Conservation (phyloP, 495 filamentous ascomycete species). For the Evansstolkia leycettana region DNA sequence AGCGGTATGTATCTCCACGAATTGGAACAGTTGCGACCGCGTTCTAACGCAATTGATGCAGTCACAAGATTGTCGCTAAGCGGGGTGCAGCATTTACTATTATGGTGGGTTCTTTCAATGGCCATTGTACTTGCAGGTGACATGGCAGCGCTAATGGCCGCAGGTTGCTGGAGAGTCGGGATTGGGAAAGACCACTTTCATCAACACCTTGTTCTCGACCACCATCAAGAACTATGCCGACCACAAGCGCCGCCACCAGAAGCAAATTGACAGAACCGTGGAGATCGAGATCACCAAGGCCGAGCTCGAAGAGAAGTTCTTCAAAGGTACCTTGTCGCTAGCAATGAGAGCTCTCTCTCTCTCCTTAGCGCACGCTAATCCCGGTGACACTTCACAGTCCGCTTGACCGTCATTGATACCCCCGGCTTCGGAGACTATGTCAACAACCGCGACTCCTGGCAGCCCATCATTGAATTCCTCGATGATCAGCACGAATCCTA, state of each 20-base stretch:
- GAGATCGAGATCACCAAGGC: slow-evolving; percentile 99
- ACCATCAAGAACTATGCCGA: slow-evolving; percentile 99
- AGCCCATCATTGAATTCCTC: slow-evolving; percentile 98
- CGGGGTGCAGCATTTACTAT: slow-evolving; percentile 97
- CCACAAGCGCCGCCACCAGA: slow-evolving; percentile 94
- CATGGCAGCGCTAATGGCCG: slow-evolving; percentile 16
- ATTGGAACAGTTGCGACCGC: slow-evolving; percentile 3
- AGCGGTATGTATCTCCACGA: slow-evolving; percentile 44
- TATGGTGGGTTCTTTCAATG: slow-evolving; percentile 59
- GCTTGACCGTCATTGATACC: slow-evolving; percentile 96
- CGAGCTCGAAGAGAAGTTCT: slow-evolving; percentile 99
- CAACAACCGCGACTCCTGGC: slow-evolving; percentile 99
- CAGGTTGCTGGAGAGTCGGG: slow-evolving; percentile 98
- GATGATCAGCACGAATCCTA: slow-evolving; percentile 99
- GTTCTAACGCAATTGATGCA: slow-evolving; percentile 24
- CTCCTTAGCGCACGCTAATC: slow-evolving; percentile 4
- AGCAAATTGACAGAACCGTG: slow-evolving; percentile 98
- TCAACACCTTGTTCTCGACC: slow-evolving; percentile 99
- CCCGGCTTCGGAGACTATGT: slow-evolving; percentile 99
- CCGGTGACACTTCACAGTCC: slow-evolving; percentile 44
- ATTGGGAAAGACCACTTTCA: slow-evolving; percentile 97
- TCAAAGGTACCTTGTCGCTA: slow-evolving; percentile 99
- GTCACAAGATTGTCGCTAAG: slow-evolving; percentile 99
- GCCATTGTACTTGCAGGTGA: not conserved
- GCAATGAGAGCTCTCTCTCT: too few relatives aligned